A percentile compares a stretch with the other conserved stretches of the same genome.
phyloP scores from a whole-genome alignment of 1,139 yeast species.

The Yamadazyma triangularis region DNA sequence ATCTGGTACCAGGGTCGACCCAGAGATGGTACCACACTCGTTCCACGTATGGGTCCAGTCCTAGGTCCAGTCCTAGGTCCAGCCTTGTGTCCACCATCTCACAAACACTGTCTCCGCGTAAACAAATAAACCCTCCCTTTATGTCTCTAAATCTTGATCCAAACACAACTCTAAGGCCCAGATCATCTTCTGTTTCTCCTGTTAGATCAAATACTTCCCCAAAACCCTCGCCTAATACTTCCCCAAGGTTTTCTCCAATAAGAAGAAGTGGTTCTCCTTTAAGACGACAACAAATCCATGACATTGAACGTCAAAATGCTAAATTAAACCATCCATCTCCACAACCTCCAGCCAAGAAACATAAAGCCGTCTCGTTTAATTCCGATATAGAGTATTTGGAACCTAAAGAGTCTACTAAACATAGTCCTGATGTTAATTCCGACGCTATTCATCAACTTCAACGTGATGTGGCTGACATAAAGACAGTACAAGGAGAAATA shows the following conservation, averaged over 20 bases:
- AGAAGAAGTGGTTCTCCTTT: conserved; percentile 37
- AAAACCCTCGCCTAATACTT: conserved; percentile 3
- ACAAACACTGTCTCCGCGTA: too few species aligned
- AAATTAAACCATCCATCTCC: conserved; percentile 1
- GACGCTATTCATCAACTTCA: not conserved
- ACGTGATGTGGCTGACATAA: conserved; percentile 5
- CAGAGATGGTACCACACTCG: too few species aligned
- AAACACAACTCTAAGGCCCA: not conserved
- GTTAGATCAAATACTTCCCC: conserved; percentile 3
- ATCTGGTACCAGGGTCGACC: too few species aligned
- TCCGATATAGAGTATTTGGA: conserved; percentile 10
- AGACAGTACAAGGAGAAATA: conserved; percentile 11
- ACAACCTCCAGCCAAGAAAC: conserved; percentile 3
- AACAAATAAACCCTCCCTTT: too few species aligned
- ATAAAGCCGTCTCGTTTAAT: conserved; percentile 14
- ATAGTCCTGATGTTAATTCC: not conserved
- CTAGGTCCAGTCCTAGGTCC: not conserved
- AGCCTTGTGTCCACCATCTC: not conserved
- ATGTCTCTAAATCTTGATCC: too few species aligned
- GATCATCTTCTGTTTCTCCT: conserved; percentile 7
- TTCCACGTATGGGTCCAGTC: too few species aligned
- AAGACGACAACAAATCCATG: conserved; percentile 26
- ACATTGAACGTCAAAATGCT: conserved; percentile 19
- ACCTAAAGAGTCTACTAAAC: conserved; percentile 2
- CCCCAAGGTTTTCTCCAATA: conserved; percentile 23